Evolutionary conservation across 345 rosid species (phyloP), one percentile per base, ranked within the genome.

Genomic region (Citrus unshiu): DNA sequence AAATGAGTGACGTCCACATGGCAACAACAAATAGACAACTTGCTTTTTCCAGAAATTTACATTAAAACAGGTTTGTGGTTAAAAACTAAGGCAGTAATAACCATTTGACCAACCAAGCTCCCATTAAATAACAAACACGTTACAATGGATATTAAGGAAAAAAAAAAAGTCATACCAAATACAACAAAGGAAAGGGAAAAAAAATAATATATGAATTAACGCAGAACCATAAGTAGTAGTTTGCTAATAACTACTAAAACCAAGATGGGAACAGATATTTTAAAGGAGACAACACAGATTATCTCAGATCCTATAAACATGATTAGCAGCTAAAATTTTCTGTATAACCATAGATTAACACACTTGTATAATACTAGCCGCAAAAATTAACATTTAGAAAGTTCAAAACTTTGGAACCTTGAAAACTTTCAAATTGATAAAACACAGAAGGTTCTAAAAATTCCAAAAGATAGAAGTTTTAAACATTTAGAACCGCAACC

Each of bases 181-280:
- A 25, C 70, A 46, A 60, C 6, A 22, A 25, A 18, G 70, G 14
- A 30, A 57, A 27, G 69, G 27, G 7, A 4, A 27, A 58, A 58
- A 58, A 34, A 14, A 39, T 35, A 9, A 8, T n/a, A 56, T 46
- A 30, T 21, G 64, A 62, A 27, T 60, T 30, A 73, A 32, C 29
- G 39, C 37, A 35, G 68, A 56, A 66, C 67, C 68, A 72, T 18
- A 35, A 35, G 39, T 39, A 68, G 73, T 37, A 66, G 72, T 65
- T 65, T 29, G 32, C 51, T 65, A 49, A 16, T 4, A 35, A 56
- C 34, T 32, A 54, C 65, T 65, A 76, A 85, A 83, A 82, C 59
- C 57, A 73, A 27, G 46, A 79, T 37, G 49, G 43, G n/a, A 37
- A 34, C 46, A 7, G 25, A 67, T 2, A 37, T 18, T 49, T 14